Base-by-base conservation (phyloP, 371 early-diverging fungal species). In the Rhizopus delemar region DNA sequence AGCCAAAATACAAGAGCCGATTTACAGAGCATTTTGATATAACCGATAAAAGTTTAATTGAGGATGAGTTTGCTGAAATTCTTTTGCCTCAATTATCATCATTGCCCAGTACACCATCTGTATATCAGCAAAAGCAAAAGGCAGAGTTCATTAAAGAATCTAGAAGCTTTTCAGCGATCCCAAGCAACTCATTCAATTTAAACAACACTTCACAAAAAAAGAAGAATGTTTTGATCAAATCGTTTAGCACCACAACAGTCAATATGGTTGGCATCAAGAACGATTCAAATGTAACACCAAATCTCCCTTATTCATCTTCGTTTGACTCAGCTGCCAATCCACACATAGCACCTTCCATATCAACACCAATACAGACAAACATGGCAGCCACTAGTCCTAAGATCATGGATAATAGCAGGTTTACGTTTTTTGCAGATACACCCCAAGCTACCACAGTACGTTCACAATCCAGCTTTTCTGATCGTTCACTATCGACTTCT, bases 11-110 rank as follows among this genome's bases (percentile, higher is more conserved):
- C 43, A 46, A 45, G n/a, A 70, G 73, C 28, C 53, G 71, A 8
- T 73, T 70, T 36, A 68, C 52, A n/a, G 73, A 73, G 28, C 69
- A 73, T 39, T 73, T 76, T 51, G 77, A 73, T 53, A 43, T 12
- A 53, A 35, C 9, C 53, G 39, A 6, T 59, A 57, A 5, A 56
- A 51, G 51, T 36, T 31, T n/a, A n/a, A 55, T 39, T 48, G 39
- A 33, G 15, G 28, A 51, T 50, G 48, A 48, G 12, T 32, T 51
- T 51, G 7, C 51, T n/a, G 51, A 13, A 51, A 9, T 15, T 5
- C 39, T 12, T 38, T 0, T 51, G 8, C 51, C 35, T 32, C 9
- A 33, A 5, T 53, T 38, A 7, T 38, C 39, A 16, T 29, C 12
- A 29, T 9, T 22, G 22, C 22, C 22, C 22, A 22, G 22, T 22